Evolutionary conservation across 352 stramenopile species (phyloP).

Genomic region (Aphanomyces invadans): DNA sequence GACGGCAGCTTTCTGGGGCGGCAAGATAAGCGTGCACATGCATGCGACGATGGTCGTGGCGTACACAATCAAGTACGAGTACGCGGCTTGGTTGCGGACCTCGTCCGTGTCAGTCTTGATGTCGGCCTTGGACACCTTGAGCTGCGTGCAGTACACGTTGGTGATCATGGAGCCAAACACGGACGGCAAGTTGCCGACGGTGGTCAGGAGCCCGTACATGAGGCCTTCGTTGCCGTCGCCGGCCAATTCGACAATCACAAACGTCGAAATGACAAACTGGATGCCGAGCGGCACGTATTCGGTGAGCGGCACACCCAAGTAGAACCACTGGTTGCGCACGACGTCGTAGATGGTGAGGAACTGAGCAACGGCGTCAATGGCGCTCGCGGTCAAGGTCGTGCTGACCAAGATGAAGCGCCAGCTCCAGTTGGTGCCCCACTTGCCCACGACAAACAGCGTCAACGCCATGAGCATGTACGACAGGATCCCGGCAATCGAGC

Average conservation of each 20-base stretch:
- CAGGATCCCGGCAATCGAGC: slow-evolving; percentile 45
- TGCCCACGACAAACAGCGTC: slow-evolving; percentile 38
- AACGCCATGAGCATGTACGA: slow-evolving; percentile 45
- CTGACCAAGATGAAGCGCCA: not conserved
- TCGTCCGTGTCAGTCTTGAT: not conserved
- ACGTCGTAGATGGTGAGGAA: slow-evolving; percentile 49
- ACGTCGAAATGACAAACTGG: slow-evolving; percentile 43
- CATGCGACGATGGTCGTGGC: not conserved
- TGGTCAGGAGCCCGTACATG: slow-evolving; percentile 22
- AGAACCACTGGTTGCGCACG: slow-evolving; percentile 51
- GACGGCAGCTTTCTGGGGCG: slow-evolving; percentile 1
- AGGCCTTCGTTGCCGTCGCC: slow-evolving; percentile 30
- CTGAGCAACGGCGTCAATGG: slow-evolving; percentile 36
- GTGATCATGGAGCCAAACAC: slow-evolving; percentile 19
- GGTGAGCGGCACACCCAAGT: slow-evolving; percentile 39
- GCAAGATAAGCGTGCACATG: not conserved
- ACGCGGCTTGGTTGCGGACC: slow-evolving; percentile 30
- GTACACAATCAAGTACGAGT: slow-evolving; percentile 29
- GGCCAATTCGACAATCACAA: slow-evolving; percentile 43
- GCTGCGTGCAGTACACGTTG: not conserved
- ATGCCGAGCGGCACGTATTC: slow-evolving; percentile 38
- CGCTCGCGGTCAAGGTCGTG: not conserved
- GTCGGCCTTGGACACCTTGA: not conserved
- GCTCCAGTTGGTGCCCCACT: slow-evolving; percentile 4
- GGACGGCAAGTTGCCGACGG: slow-evolving; percentile 4